phyloP scores from a whole-genome alignment of 306 rosid genomes.

The Neltuma alba region DNA sequence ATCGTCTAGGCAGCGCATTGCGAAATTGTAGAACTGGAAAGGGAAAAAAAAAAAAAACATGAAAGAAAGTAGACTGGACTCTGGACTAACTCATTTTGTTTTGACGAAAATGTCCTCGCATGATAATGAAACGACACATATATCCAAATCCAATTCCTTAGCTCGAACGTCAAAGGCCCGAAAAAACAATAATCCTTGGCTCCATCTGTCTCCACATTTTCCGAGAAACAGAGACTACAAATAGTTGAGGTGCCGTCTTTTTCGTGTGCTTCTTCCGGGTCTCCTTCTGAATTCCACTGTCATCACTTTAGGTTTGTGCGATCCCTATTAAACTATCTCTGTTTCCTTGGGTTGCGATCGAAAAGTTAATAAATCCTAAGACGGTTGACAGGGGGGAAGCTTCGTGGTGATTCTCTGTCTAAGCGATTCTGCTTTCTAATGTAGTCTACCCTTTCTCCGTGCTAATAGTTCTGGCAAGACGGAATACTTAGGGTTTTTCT shows the following conservation, averaged over 20 bases:
- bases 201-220: not conserved
- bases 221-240: conserved; percentile 26
- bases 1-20: not conserved
- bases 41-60: not conserved
- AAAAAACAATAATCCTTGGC: conserved; percentile 34
- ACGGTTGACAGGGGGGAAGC: not conserved
- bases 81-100: not conserved
- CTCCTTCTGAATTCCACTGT: not conserved
- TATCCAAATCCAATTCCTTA: conserved; percentile 38
- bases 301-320: conserved; percentile 35
- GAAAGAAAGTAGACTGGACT: not conserved
- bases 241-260: not conserved
- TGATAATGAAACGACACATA: not conserved
- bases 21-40: not conserved
- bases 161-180: not conserved
- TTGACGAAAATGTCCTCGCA: conserved; percentile 34
- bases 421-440: not conserved
- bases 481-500: not conserved
- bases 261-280: not conserved
- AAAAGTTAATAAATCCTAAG: not conserved
- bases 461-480: not conserved
- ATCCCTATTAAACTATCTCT: not conserved
- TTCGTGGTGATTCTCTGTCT: not conserved
- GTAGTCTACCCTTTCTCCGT: not conserved
- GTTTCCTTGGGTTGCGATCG: conserved; percentile 5